Conservation (phyloP, 345 rosid genomes). For the Ceriops tagal region DNA sequence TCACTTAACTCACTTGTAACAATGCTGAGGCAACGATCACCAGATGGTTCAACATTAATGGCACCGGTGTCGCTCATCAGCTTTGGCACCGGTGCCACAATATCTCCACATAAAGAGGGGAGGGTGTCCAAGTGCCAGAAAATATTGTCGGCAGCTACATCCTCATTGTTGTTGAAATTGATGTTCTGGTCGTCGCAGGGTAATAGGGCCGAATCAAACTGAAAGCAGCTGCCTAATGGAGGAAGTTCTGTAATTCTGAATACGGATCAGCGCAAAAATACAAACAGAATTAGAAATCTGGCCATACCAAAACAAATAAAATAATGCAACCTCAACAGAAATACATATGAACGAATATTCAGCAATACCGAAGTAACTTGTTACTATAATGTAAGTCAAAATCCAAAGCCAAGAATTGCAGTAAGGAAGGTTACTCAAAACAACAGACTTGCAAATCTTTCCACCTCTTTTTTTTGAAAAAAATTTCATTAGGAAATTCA, state of each 20-base stretch:
- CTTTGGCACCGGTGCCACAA: conserved; percentile 11
- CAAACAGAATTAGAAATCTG: too few species aligned
- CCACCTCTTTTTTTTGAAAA: too few species aligned
- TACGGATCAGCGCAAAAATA: background rate
- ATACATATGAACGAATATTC: too few species aligned
- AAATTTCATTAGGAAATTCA: too few species aligned
- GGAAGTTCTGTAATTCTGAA: conserved; percentile 21
- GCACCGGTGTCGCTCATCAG: background rate
- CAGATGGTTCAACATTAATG: background rate
- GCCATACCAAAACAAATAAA: background rate
- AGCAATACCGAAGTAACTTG: too few species aligned
- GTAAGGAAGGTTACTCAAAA: background rate
- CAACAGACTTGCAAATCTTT: too few species aligned
- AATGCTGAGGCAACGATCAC: too few species aligned
- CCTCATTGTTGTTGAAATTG: conserved; percentile 1
- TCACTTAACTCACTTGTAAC: background rate
- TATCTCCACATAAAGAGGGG: background rate
- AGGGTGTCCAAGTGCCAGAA: too few species aligned
- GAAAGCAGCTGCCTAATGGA: background rate
- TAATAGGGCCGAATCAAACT: background rate
- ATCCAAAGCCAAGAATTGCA: conserved; percentile 8
- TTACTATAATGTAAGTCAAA: too few species aligned
- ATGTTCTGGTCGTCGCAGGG: background rate
- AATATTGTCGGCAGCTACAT: background rate
- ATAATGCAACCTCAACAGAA: background rate